Evolutionary conservation across 257 asterid species (phyloP), one percentile per base, ranked within the genome.

Genomic region (Handroanthus guayacan): DNA sequence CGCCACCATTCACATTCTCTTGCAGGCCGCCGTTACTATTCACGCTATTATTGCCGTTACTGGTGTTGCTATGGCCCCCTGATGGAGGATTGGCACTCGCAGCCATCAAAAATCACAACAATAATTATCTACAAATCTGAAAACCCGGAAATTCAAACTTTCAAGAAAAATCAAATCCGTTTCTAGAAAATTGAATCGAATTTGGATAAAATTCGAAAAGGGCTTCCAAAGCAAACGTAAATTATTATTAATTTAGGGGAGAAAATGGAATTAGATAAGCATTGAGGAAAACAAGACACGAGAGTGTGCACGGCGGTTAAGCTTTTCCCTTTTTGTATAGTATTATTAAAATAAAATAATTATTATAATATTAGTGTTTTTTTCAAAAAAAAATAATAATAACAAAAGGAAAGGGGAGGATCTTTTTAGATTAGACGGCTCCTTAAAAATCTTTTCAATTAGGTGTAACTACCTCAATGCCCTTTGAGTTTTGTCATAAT

Each of bases 21-120:
- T 17, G 62, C 7, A 61, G 78, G 16, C 51, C 82, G 68, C 84
- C 83, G 80, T 79, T 82, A 39, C 79, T 58, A 41, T 82, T 82
- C 6, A 71, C 80, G 45, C 67, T 75, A 8, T 43, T 75, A 7
- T 65, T 80, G 60, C 67, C 76, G 70, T 51, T 79, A 57, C 76
- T 78, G 72, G 62, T 51, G 79, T 84, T 86, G 76, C 82, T 83
- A 48, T 82, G 89, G 18, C 84, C 87, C 75, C 83, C 92, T 36
- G 97, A 83, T 7, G 85, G 56, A 65, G 95, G 94, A 77, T 86
- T 90, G 52, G 97, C 91, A 76, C 98, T 93, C 62, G 98, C 98
- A 61, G 97, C 98, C 98, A 93, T 92, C 78, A 75, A 54, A 56
- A 17, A 9, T 55, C 64, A 43, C 17, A 9, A 51, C 43, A 36